phyloP scores from a whole-genome alignment of 2,329 filamentous ascomycete species.

The Colletotrichum siamense region DNA sequence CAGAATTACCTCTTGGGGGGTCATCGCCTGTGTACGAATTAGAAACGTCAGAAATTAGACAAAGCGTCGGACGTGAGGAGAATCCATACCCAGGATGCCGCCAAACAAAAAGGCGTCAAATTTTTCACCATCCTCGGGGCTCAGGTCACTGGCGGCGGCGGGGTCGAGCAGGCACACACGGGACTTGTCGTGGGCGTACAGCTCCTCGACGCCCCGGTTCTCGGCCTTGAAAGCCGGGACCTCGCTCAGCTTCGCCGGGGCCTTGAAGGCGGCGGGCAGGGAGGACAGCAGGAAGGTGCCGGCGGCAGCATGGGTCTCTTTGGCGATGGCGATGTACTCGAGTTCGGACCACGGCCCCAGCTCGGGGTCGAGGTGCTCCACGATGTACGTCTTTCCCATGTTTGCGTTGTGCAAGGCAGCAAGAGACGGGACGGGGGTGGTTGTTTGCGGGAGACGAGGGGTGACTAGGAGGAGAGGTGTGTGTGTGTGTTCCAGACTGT shows the following conservation, averaged over 20 bases:
- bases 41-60: conserved; percentile 17
- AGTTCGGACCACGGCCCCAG: conserved; percentile 92
- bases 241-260: conserved; percentile 62
- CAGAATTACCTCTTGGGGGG: conserved; percentile 78
- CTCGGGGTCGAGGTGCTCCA: conserved; percentile 96
- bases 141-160: conserved; percentile 78
- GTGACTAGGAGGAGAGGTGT: not conserved
- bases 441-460: not conserved
- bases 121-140: conserved; percentile 77
- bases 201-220: conserved; percentile 78
- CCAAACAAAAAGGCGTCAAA: conserved; percentile 97
- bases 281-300: conserved; percentile 83
- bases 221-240: conserved; percentile 74
- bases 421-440: not conserved
- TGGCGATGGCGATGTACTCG: conserved; percentile 88
- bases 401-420: not conserved
- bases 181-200: conserved; percentile 76
- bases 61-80: conserved; percentile 7
- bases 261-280: conserved; percentile 71
- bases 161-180: conserved; percentile 91
- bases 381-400: conserved; percentile 78
- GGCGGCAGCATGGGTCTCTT: conserved; percentile 73
- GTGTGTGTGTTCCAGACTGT: not conserved
- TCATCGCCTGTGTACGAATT: conserved; percentile 73
- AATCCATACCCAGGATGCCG: conserved; percentile 81